A percentile compares a stretch with the other conserved stretches of the same genome.
Conservation (phyloP, 345 rosid species). For the Salix caprea region DNA sequence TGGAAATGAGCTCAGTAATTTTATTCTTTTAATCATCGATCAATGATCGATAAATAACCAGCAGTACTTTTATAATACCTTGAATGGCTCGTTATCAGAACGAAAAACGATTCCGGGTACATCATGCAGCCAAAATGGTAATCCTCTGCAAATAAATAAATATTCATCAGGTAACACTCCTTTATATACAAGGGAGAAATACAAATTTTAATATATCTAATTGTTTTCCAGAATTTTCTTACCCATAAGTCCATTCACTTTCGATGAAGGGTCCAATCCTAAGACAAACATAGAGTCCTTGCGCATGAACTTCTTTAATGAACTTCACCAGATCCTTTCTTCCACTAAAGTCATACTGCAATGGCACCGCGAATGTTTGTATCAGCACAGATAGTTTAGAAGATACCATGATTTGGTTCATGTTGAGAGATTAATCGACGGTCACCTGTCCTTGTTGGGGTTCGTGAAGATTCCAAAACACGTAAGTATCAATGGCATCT, state of each 20-base stretch:
- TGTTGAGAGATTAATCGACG: background rate
- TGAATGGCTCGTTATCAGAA: background rate
- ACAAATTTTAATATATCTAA: no score
- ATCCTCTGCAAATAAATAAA: background rate
- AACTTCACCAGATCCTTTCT: conserved; percentile 60
- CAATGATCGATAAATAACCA: no score
- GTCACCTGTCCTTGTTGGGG: conserved; percentile 67
- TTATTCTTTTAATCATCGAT: no score
- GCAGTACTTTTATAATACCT: background rate
- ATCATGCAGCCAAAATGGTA: conserved; percentile 2
- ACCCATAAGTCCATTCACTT: conserved; percentile 85
- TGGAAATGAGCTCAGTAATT: no score
- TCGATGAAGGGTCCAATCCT: conserved; percentile 80
- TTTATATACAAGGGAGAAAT: background rate
- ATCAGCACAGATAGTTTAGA: background rate
- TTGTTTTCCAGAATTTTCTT: background rate
- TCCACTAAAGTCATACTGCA: conserved; percentile 73
- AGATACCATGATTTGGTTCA: background rate
- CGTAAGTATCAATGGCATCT: conserved; percentile 79
- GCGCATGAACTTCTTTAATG: conserved; percentile 63
- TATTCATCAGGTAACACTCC: no score
- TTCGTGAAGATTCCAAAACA: conserved; percentile 82
- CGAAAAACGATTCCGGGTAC: conserved; percentile 5
- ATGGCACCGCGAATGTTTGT: background rate
- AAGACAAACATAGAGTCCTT: conserved; percentile 65